These are phyloP conservation scores for Calonectria montana DNA, from an alignment of 2,329 filamentous ascomycete species.

Conservation along the genomic window DNA sequence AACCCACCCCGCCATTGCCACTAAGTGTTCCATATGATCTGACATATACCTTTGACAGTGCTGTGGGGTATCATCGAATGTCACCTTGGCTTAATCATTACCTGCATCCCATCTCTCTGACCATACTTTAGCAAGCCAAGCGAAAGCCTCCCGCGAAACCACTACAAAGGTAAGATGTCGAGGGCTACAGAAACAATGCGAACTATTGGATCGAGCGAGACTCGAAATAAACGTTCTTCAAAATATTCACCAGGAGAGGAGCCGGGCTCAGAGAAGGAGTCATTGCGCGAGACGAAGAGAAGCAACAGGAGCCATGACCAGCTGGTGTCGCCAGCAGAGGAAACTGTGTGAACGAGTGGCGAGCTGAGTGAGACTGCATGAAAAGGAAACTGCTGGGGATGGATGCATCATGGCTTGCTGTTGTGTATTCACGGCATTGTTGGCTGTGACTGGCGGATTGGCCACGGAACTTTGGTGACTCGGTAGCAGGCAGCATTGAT, in stretches of 20 bases:
- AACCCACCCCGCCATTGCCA: not conserved
- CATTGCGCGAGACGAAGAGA: not conserved
- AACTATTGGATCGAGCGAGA: not conserved
- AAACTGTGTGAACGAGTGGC: not conserved
- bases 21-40: not conserved
- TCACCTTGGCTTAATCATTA: slow-evolving; percentile 10
- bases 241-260: not conserved
- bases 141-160: not conserved
- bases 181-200: not conserved
- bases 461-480: not conserved
- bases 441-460: not conserved
- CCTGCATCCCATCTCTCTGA: slow-evolving; percentile 7
- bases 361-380: not conserved
- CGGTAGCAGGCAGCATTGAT: not conserved
- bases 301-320: not conserved
- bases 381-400: not conserved
- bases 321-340: not conserved
- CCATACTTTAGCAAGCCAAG: not conserved
- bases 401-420: not conserved
- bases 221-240: not conserved
- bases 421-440: not conserved
- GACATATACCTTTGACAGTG: not conserved
- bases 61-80: slow-evolving; percentile 15
- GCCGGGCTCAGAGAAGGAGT: not conserved
- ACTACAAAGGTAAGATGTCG: not conserved